Evolutionary conservation across 2,329 filamentous ascomycete species (phyloP).

Genomic region (Aureobasidium uvarum): DNA sequence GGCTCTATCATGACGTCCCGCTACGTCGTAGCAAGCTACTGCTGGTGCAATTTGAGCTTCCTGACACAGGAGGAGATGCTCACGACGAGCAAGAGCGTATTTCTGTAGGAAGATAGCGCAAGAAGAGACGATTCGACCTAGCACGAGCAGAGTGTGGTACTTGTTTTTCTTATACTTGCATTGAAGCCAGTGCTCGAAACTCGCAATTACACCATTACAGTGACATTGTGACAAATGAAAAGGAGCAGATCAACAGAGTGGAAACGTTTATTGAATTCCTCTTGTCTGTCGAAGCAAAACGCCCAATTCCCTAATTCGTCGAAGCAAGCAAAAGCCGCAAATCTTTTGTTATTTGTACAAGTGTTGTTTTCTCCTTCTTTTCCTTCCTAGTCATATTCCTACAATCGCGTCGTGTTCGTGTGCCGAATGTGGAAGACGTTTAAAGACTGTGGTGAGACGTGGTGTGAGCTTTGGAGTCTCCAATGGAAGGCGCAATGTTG

Average conservation of each 20-base stretch:
- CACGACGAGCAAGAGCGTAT: too few relatives aligned
- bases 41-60: too few relatives aligned
- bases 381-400: background rate
- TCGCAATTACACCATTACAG: too few relatives aligned
- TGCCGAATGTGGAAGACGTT: background rate
- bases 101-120: too few relatives aligned
- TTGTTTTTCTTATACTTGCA: too few relatives aligned
- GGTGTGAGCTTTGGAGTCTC: background rate
- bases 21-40: too few relatives aligned
- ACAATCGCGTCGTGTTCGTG: background rate
- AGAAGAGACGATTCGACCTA: too few relatives aligned
- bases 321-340: background rate
- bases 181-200: too few relatives aligned
- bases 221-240: background rate
- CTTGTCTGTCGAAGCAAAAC: conserved; percentile 1
- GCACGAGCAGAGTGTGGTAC: too few relatives aligned
- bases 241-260: background rate
- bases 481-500: background rate
- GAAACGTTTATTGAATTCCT: background rate
- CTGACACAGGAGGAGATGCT: too few relatives aligned
- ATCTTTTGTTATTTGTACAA: background rate
- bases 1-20: too few relatives aligned
- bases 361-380: background rate
- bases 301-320: conserved; percentile 2
- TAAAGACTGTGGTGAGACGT: background rate